Evolutionary conservation across 164 flowering plant genomes (phyloP).

Genomic region (Vitis rotundifolia): DNA sequence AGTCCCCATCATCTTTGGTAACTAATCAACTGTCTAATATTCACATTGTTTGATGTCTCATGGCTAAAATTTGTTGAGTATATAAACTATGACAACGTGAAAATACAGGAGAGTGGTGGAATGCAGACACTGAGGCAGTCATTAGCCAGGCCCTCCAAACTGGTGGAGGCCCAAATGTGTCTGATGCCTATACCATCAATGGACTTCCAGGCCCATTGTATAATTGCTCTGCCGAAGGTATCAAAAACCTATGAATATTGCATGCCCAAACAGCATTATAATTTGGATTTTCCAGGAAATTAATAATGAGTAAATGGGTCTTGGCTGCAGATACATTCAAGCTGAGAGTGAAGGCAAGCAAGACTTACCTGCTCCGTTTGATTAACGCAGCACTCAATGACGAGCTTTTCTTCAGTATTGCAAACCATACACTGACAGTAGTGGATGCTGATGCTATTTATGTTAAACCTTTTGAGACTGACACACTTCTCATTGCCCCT

Average conservation of each 20-base stretch:
- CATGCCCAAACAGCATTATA: no score
- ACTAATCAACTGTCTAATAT: no score
- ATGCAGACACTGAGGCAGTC: constrained; percentile 39
- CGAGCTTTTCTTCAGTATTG: constrained; percentile 40
- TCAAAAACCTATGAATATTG: no score
- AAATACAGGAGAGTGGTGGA: constrained; percentile 50
- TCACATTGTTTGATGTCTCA: no score
- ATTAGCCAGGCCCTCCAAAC: constrained; percentile 38
- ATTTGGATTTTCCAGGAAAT: no score
- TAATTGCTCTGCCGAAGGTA: constrained; percentile 44
- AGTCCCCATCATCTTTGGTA: constrained; percentile 27
- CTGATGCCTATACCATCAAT: constrained; percentile 38
- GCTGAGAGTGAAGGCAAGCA: constrained; percentile 31
- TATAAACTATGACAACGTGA: no score
- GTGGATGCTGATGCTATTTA: constrained; percentile 27
- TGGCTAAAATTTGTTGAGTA: no score
- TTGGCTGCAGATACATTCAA: constrained; percentile 31
- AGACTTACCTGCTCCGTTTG: constrained; percentile 27
- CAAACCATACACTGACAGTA: constrained; percentile 27
- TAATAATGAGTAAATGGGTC: neutral
- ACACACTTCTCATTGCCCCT: constrained; percentile 24
- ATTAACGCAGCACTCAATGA: constrained; percentile 43
- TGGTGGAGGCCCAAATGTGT: constrained; percentile 50
- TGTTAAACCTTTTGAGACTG: constrained; percentile 25
- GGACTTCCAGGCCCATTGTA: constrained; percentile 44